phyloP scores from a whole-genome alignment of 495 filamentous ascomycete species.

The Lepraria neglecta region DNA sequence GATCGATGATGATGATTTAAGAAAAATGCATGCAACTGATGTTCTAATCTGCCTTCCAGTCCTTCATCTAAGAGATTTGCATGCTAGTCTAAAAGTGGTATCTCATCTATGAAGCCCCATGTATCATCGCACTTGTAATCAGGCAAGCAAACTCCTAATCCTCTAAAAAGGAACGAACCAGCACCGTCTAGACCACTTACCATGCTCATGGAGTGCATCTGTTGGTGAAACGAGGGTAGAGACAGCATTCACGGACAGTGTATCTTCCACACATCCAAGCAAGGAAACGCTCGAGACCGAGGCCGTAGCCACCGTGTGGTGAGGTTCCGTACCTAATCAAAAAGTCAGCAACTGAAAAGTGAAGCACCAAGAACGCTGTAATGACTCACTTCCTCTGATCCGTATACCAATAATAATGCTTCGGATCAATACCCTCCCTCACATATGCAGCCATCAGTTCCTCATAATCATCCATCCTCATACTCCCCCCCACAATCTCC shows the following conservation, averaged over 20 bases:
- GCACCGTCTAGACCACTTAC: background rate
- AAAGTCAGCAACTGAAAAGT: conserved; percentile 27
- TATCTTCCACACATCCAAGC: conserved; percentile 92
- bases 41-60: background rate
- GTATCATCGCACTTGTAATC: background rate
- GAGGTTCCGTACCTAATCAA: conserved; percentile 77
- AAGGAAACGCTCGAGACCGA: conserved; percentile 92
- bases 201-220: conserved; percentile 72
- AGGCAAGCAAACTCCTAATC: no score
- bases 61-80: background rate
- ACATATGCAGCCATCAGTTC: conserved; percentile 86
- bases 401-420: conserved; percentile 97
- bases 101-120: conserved; percentile 10
- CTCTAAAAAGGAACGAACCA: background rate
- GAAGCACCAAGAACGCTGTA: background rate
- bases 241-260: conserved; percentile 79
- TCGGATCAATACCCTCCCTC: conserved; percentile 75
- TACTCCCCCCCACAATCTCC: conserved; percentile 93
- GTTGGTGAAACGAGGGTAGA: conserved; percentile 93
- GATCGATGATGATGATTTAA: background rate
- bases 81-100: conserved; percentile 9
- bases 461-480: conserved; percentile 92
- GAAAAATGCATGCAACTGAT: background rate
- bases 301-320: conserved; percentile 91
- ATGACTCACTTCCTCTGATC: conserved; percentile 88